These are phyloP conservation scores for Mycena venus DNA, from an alignment of 768 basidiomycete species.

Conservation along the genomic window DNA sequence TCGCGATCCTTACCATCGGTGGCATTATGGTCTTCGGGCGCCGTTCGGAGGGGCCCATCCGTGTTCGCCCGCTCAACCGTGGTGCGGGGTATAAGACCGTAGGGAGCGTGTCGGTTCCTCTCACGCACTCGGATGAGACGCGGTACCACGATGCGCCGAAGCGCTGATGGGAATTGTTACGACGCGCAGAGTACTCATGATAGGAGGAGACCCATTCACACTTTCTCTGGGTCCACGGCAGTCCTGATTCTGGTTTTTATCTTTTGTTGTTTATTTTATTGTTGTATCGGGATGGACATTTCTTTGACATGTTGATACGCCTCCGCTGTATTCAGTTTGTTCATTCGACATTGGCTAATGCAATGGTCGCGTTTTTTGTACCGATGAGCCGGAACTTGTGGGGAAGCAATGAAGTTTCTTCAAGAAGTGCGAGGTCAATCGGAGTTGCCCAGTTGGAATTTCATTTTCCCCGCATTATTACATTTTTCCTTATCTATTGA, in stretches of 20 bases:
- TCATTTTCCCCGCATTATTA: too few species aligned
- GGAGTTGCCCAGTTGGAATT: too few species aligned
- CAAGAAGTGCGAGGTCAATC: neutral
- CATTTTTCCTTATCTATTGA: too few species aligned
- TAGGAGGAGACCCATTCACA: neutral
- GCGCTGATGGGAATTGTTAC: neutral
- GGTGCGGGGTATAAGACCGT: neutral
- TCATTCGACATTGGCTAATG: neutral
- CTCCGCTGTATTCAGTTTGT: neutral
- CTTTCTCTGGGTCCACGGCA: neutral
- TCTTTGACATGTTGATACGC: neutral
- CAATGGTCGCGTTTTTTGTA: neutral
- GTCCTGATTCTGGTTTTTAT: neutral
- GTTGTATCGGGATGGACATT: neutral
- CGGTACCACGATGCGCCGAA: neutral
- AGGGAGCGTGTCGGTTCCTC: neutral
- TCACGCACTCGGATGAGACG: neutral
- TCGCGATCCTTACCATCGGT: slow-evolving; percentile 9
- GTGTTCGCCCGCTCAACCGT: neutral
- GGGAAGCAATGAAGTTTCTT: too few species aligned
- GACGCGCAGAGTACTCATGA: neutral
- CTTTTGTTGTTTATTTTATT: neutral
- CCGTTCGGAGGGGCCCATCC: neutral
- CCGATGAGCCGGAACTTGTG: too few species aligned
- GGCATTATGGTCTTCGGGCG: slow-evolving; percentile 1